These are phyloP conservation scores for Colletotrichum ledebouriae DNA, from an alignment of 2,329 filamentous ascomycete genomes.

Conservation along the genomic window DNA sequence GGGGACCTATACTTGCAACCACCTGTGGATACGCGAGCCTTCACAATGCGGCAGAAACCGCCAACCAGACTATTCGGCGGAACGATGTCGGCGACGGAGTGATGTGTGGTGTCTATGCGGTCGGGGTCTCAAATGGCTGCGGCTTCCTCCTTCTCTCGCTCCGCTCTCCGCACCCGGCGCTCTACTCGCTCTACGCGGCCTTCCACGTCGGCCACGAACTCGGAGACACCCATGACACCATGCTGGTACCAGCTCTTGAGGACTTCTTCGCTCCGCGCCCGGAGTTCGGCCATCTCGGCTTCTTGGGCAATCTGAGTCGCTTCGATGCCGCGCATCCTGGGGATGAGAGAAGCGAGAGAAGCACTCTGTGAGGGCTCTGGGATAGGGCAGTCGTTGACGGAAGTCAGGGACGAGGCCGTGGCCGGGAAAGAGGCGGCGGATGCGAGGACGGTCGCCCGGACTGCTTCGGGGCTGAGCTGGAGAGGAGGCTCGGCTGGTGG, in stretches of 20 bases:
- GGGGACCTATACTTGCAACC: constrained; percentile 4
- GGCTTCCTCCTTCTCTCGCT: constrained; percentile 68
- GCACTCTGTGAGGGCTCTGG: constrained; percentile 69
- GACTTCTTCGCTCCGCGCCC: constrained; percentile 71
- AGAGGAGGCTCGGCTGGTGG: constrained; percentile 62
- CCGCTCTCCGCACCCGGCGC: constrained; percentile 72
- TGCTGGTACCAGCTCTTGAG: constrained; percentile 81
- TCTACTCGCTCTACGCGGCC: constrained; percentile 75
- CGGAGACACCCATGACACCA: constrained; percentile 75
- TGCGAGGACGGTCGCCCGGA: constrained; percentile 68
- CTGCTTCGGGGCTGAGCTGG: constrained; percentile 63
- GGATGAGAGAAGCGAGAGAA: constrained; percentile 68
- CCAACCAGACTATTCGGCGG: not conserved
- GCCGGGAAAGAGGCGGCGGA: constrained; percentile 68
- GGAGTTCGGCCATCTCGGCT: constrained; percentile 73
- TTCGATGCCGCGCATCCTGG: constrained; percentile 73
- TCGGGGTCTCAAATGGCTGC: constrained; percentile 23
- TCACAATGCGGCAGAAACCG: not conserved
- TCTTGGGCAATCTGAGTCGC: constrained; percentile 72
- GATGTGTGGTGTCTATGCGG: not conserved
- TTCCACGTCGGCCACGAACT: constrained; percentile 80
- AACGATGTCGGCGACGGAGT: not conserved
- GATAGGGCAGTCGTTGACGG: constrained; percentile 67
- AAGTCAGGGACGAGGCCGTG: constrained; percentile 69
- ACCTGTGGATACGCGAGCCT: constrained; percentile 8